These are phyloP conservation scores for Aegilops sharonensis DNA, from an alignment of 176 grass and related monocot species.

Conservation along the genomic window DNA sequence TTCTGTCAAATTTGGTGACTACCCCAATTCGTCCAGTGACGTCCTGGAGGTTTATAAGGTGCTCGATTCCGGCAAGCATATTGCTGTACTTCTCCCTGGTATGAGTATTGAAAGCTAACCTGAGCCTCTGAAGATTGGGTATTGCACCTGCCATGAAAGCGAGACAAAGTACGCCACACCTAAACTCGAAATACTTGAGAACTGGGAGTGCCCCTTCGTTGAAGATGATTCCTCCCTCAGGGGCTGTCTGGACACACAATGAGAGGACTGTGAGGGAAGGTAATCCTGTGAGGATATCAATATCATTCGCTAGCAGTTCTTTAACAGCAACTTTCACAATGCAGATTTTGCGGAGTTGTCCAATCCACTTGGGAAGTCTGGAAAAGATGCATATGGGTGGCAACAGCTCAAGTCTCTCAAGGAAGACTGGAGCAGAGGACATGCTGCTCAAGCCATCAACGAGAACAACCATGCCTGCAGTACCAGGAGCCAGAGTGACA, in stretches of 20 bases:
- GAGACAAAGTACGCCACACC: not conserved
- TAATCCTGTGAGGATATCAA: not conserved
- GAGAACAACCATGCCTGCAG: not conserved
- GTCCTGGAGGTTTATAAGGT: not conserved
- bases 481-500: not conserved
- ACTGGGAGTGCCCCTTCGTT: not conserved
- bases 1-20: not conserved
- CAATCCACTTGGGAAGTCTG: constrained; percentile 18
- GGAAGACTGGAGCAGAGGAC: not conserved
- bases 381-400: constrained; percentile 6
- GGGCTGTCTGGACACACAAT: not conserved
- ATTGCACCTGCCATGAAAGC: not conserved
- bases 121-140: not conserved
- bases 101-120: not conserved
- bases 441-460: not conserved
- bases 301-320: not conserved
- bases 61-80: constrained; percentile 5
- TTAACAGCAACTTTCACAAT: constrained; percentile 19
- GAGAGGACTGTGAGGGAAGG: not conserved
- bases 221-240: not conserved
- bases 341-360: not conserved
- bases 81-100: not conserved
- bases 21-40: not conserved
- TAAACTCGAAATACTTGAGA: constrained; percentile 9
- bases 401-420: constrained; percentile 12